Conservation (phyloP, 257 asterid species). For the Fraxinus quadrangulata region DNA sequence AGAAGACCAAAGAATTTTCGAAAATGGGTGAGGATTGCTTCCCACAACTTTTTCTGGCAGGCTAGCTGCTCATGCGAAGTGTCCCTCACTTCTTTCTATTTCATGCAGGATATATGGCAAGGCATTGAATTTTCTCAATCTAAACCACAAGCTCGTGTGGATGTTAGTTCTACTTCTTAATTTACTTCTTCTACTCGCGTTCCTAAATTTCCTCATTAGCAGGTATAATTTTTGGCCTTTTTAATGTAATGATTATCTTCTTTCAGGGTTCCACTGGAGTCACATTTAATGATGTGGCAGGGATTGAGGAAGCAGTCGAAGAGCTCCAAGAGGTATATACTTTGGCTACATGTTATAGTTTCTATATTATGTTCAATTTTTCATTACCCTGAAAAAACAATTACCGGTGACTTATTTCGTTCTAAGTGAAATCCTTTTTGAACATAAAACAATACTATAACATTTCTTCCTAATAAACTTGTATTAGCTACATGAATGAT, state of each 20-base stretch:
- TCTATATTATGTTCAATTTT: conserved; percentile 12
- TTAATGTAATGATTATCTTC: conserved; percentile 24
- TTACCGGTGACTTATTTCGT: not conserved
- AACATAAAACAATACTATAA: not conserved
- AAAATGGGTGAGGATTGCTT: conserved; percentile 75
- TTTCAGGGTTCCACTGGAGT: conserved; percentile 95
- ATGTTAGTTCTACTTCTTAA: conserved; percentile 58
- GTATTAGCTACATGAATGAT: not conserved
- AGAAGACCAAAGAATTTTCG: conserved; percentile 93
- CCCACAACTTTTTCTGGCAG: conserved; percentile 27
- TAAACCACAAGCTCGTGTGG: conserved; percentile 98
- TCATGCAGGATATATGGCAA: conserved; percentile 97
- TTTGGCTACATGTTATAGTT: not conserved
- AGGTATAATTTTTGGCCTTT: conserved; percentile 21
- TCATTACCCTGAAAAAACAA: not conserved
- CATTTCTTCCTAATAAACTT: not conserved
- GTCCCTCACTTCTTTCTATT: conserved; percentile 27
- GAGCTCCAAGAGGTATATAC: conserved; percentile 92
- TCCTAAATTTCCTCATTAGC: conserved; percentile 11
- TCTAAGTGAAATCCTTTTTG: not conserved
- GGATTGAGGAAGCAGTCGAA: conserved; percentile 98
- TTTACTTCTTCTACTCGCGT: conserved; percentile 15
- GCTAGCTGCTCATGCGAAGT: conserved; percentile 10
- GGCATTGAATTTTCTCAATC: conserved; percentile 97
- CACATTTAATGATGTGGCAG: conserved; percentile 89